A percentile compares a stretch with the other conserved stretches of the same genome.
Evolutionary conservation across 1,284 basidiomycete genomes (phyloP).

Genomic region (Bondarzewia mesenterica): DNA sequence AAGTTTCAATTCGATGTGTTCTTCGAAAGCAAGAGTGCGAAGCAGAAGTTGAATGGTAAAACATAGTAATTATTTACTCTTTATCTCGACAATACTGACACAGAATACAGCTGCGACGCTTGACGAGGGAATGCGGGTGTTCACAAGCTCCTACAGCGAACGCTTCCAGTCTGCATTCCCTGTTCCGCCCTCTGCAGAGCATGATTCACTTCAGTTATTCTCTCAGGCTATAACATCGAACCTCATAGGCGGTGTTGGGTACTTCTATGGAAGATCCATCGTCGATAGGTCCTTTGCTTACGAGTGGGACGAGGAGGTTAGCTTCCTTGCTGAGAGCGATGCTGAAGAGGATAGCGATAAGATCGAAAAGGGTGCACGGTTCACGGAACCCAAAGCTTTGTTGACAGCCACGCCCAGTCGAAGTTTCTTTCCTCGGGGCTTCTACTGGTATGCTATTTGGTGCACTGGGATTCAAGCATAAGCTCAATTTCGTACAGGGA

Average conservation of each 20-base stretch:
- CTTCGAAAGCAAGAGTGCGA: conserved; percentile 66
- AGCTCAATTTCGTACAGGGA: conserved; percentile 49
- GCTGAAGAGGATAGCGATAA: conserved; percentile 32
- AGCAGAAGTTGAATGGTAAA: conserved; percentile 55
- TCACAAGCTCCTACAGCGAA: conserved; percentile 53
- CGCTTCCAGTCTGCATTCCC: conserved; percentile 70
- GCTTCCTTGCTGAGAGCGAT: conserved; percentile 24
- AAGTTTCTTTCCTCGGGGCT: conserved; percentile 93
- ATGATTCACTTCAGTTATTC: conserved; percentile 54
- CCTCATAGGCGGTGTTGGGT: conserved; percentile 86
- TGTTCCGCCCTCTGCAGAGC: conserved; percentile 43
- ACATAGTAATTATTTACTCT: conserved; percentile 6
- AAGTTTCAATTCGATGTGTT: conserved; percentile 83
- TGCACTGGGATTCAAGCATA: too few relatives aligned
- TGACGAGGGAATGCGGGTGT: conserved; percentile 60
- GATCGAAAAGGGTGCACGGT: conserved; percentile 43
- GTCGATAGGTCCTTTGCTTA: conserved; percentile 79
- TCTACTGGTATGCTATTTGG: conserved; percentile 79
- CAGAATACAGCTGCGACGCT: conserved; percentile 40
- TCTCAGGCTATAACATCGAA: conserved; percentile 87
- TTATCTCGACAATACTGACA: conserved; percentile 6
- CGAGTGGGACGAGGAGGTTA: conserved; percentile 82
- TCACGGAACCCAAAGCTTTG: conserved; percentile 71
- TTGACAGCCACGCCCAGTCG: conserved; percentile 90
- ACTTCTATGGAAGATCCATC: conserved; percentile 89